Evolutionary conservation across 257 asterid species (phyloP), one percentile per base, ranked within the genome.

Genomic region (Avicennia marina): DNA sequence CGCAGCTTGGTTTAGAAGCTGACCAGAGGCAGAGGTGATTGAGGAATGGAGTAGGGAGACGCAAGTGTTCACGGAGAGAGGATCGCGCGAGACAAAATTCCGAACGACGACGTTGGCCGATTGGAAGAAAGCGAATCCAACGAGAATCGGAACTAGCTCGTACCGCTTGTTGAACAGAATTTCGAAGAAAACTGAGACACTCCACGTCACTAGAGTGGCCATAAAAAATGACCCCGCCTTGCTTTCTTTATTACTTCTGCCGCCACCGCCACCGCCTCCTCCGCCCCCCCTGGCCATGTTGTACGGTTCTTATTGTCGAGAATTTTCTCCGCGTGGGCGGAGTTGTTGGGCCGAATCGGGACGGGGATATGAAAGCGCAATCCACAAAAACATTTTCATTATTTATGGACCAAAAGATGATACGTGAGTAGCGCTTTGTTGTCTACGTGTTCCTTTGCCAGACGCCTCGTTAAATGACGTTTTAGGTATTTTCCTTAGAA

Each of bases 1-100:
- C 3, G 41, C 11, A 55, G 62, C 52, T 44, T 34, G 38, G 58
- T 62, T 45, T 43, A 12, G 61, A 42, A 20, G 49, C 76, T 73
- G 24, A 86, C 95, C 95, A 43, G 81, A 65, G 25, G 85, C 67
- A 17, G 98, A 91, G 46, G 77, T 81, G 66, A 80, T 71, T 73
- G 81, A 81, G 49, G 98, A 88, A 60, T 91, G 98, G 45, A 91
- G 74, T 44, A 90, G 94, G 69, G 98, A 90, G 61, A 87, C 90
- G 60, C 86, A 83, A 27, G 96, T 87, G 75, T 90, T 90, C 61
- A 90, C 96, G 49, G 83, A 75, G 63, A 87, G 80, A 8, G 90
- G 88, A 38, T 85, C 95, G 33, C 79, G 91, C 36, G 84, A 82
- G 12, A 75, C 68, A 55, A 67, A 68, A 11, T 54, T 67, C 57